Evolutionary conservation across 108 stramenopile genomes (phyloP), one percentile per base, ranked within the genome.

Genomic region (Skeletonema marinoi): DNA sequence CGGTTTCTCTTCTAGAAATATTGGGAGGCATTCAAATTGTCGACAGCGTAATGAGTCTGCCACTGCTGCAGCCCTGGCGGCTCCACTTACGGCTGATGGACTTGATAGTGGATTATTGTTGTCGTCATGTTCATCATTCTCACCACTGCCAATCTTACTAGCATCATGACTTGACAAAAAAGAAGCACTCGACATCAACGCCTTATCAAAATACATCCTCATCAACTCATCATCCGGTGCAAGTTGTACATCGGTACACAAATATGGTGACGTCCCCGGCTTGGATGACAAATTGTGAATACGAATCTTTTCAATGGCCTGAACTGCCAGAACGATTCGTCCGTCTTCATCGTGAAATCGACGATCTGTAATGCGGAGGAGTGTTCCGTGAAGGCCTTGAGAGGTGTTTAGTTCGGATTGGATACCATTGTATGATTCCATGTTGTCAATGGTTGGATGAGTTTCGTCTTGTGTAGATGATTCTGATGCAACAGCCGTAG

Each of bases 321-420:
- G 87, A 9, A 86, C 87, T 29, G 76, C 60, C 44, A 88, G 44
- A 0, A 80, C 74, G 3, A 88, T 65, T 14, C 82, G 44, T 19
- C 87, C 87, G 50, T 88, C 87, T 6, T 80, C 72, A 32, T 74
- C 69, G 38, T 79, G 78, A 29, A 75, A 48, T 44, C 76, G 79
- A 32, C 74, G 68, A 65, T 88, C 87, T 0, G 85, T 81, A 2
- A 88, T 81, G 17, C 74, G 68, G 66, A 88, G 75, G 7, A 88
- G 73, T 30, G 78, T 75, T 16, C 85, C 87, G 35, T 77, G 71
- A 3, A 72, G 79, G 11, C 82, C 82, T 16, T 56, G 54, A 56
- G 54, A 25, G 2, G 25, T 9, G 29, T 21, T 25, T 11, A 71
- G 19, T 17, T 70, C n/a, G 2, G 59, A 41, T 36, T 66, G 63